Evolutionary conservation across 1,284 basidiomycete genomes (phyloP).

Genomic region (Microbotryomycetes sp.): DNA sequence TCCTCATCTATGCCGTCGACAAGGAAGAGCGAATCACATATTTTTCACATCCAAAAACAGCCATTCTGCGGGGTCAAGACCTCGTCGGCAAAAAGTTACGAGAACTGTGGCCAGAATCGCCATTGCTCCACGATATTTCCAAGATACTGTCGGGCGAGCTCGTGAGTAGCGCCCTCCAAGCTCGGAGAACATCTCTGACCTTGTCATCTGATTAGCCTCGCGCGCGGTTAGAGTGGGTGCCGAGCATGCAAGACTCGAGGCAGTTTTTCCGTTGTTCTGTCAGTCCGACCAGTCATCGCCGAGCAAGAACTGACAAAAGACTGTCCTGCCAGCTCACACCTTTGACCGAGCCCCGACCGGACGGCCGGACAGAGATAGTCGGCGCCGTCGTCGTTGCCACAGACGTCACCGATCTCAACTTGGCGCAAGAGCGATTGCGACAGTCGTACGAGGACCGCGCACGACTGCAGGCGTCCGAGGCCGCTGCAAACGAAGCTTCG

Average conservation of each 20-base stretch:
- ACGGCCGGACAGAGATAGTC: constrained; percentile 29
- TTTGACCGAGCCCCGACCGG: constrained; percentile 11
- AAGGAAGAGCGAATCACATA: constrained; percentile 5
- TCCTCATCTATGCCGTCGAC: constrained; percentile 20
- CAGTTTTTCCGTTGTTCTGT: background rate
- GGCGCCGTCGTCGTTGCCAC: constrained; percentile 42
- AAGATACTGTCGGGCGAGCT: constrained; percentile 4
- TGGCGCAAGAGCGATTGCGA: constrained; percentile 37
- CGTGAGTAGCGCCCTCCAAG: no score
- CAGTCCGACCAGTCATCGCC: background rate
- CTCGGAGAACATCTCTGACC: no score
- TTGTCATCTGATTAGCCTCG: no score
- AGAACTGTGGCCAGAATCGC: background rate
- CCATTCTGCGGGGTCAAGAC: background rate
- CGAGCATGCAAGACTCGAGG: background rate
- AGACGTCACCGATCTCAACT: constrained; percentile 40
- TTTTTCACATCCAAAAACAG: background rate
- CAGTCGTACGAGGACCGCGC: constrained; percentile 39
- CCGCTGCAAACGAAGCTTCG: constrained; percentile 41
- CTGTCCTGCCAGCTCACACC: constrained; percentile 18
- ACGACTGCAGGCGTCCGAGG: constrained; percentile 39
- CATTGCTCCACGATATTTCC: background rate
- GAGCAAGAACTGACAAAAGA: background rate
- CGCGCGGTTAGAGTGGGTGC: background rate
- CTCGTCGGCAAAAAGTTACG: background rate